Conservation (phyloP, 768 basidiomycete genomes). For the Gymnopilus junonius region DNA sequence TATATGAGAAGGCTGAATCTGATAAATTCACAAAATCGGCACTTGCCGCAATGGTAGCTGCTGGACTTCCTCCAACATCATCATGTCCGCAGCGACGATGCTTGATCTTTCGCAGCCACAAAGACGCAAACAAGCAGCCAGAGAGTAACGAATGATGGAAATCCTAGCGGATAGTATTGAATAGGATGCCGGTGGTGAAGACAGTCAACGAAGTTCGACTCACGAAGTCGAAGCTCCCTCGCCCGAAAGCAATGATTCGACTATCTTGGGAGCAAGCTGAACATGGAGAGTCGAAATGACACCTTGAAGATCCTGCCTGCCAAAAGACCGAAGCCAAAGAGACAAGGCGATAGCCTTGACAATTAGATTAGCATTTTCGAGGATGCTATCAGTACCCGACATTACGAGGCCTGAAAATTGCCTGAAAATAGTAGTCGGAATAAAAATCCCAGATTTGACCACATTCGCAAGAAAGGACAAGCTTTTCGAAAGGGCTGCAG, state of each 20-base stretch:
- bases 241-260: constrained; percentile 36
- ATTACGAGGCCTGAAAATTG: constrained; percentile 48
- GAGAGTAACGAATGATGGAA: constrained; percentile 61
- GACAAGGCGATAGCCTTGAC: constrained; percentile 57
- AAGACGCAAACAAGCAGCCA: constrained; percentile 63
- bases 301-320: constrained; percentile 60
- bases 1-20: background rate
- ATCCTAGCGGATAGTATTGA: constrained; percentile 30
- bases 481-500: constrained; percentile 47
- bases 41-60: constrained; percentile 62
- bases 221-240: constrained; percentile 41
- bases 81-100: constrained; percentile 48
- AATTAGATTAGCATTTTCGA: constrained; percentile 53
- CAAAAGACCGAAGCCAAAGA: constrained; percentile 64
- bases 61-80: constrained; percentile 50
- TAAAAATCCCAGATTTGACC: constrained; percentile 66
- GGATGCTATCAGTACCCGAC: constrained; percentile 34
- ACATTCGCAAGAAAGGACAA: constrained; percentile 66
- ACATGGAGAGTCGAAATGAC: constrained; percentile 53
- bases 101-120: constrained; percentile 66
- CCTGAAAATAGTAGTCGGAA: constrained; percentile 55
- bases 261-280: constrained; percentile 44
- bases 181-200: background rate
- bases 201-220: constrained; percentile 18
- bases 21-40: background rate